Conservation (phyloP, 2,329 filamentous ascomycete genomes). For the Penicillium sclerotigenum region DNA sequence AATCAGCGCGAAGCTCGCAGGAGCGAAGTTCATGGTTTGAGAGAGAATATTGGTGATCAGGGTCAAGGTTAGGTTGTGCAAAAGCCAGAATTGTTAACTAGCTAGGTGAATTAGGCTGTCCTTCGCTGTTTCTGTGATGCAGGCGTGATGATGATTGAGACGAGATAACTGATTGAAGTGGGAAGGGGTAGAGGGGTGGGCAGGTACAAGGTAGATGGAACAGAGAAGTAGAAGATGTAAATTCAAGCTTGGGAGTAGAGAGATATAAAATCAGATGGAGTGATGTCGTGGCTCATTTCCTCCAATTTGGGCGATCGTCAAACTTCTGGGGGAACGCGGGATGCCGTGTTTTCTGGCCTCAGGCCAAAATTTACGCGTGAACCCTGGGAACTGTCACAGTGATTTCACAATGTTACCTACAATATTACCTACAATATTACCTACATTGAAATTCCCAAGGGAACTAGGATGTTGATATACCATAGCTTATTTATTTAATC, state of each 20-base stretch:
- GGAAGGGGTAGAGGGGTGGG: background rate
- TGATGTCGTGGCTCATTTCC: background rate
- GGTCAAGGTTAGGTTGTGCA: background rate
- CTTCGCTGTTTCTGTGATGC: background rate
- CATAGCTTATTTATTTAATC: background rate
- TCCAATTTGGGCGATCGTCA: background rate
- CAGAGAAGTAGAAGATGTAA: background rate
- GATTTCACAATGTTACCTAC: background rate
- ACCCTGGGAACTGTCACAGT: background rate
- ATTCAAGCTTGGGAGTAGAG: background rate
- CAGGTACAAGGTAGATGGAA: background rate
- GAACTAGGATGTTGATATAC: too few species aligned
- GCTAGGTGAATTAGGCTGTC: background rate
- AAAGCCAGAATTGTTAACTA: background rate
- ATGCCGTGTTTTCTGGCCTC: background rate
- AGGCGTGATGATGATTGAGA: background rate
- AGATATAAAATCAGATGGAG: background rate
- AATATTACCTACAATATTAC: too few species aligned
- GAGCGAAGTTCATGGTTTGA: background rate
- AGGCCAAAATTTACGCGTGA: background rate
- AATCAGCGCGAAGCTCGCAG: background rate
- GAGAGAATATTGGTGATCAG: background rate
- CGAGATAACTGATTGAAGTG: background rate
- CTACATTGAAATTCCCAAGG: background rate
- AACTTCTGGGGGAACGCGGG: constrained; percentile 3